Base-by-base conservation (phyloP, 176 grass and related monocot genomes). In the Musa troglodytarum region DNA sequence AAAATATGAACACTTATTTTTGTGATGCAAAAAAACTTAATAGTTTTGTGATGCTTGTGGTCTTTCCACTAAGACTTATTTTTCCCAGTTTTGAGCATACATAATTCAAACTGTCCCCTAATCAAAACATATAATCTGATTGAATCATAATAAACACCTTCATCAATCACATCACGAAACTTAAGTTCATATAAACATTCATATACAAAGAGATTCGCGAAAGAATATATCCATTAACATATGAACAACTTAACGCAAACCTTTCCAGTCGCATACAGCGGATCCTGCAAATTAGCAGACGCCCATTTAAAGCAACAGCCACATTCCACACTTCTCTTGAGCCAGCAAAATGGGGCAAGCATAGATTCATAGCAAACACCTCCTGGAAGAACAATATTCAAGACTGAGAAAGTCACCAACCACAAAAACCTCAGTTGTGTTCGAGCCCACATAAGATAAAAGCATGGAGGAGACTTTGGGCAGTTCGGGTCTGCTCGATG, bases 391-490 rank as follows among this genome's bases (percentile, higher is more conserved):
- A 69, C 29, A 34, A 11, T 2, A 14, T 14, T 9, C 14, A 54
- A 54, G 53, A 11, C 53, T 54, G 13, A 54, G 53, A 56, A 19
- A 19, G 10, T 4, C 54, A 56, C 54, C 12, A 19, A 56, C 54
- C 3, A 16, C 10, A 16, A 56, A 56, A 56, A 16, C 54, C 54
- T 61, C 57, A 61, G 8, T 61, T 61, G 15, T 6, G 17, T 0
- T 54, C 71, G 5, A 88, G 70, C 67, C 89, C 89, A 72, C 89
- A 92, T 21, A 92, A 85, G 22, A 92, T 92, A 68, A 88, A 92
- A 0, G 83, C 83, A 49, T 92, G 89, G 59, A 92, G 79, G 52
- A 92, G 72, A 62, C 89, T 83, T 56, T 88, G 89, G 0, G 85
- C 89, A 78, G 68, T 92, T 79, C 75, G 87, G 16, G 61, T 85